phyloP scores from a whole-genome alignment of 2,329 filamentous ascomycete genomes.

The Cladophialophora yegresii region DNA sequence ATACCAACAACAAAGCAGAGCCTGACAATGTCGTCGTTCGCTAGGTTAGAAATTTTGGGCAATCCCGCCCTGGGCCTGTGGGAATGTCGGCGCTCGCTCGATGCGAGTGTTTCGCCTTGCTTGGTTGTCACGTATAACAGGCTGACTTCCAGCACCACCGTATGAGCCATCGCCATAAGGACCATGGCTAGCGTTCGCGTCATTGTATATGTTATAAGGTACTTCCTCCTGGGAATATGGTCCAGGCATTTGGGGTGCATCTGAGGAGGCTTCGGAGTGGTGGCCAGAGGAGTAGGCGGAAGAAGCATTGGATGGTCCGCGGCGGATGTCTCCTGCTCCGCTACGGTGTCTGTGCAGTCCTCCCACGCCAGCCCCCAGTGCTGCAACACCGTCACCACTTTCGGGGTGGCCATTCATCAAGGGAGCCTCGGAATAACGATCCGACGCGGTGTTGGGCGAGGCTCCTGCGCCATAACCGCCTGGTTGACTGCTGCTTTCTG shows the following conservation, averaged over 20 bases:
- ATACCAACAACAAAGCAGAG: neutral
- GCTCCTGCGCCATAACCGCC: conserved; percentile 55
- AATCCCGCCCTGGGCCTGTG: conserved; percentile 80
- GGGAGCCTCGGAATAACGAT: conserved; percentile 69
- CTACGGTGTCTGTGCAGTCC: conserved; percentile 29
- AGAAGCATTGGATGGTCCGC: conserved; percentile 91
- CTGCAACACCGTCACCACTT: conserved; percentile 47
- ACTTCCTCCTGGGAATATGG: conserved; percentile 58
- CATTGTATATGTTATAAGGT: conserved; percentile 55
- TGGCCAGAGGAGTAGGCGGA: conserved; percentile 78
- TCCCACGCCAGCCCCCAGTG: conserved; percentile 59
- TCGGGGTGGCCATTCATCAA: conserved; percentile 45
- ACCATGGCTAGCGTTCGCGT: conserved; percentile 47
- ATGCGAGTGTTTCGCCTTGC: conserved; percentile 92
- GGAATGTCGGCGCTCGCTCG: conserved; percentile 84
- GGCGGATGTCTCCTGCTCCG: conserved; percentile 69
- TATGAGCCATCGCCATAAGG: conserved; percentile 60
- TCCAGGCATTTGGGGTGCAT: conserved; percentile 50
- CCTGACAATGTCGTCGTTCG: neutral
- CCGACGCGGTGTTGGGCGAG: conserved; percentile 69
- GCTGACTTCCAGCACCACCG: conserved; percentile 58
- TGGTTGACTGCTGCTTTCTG: conserved; percentile 64
- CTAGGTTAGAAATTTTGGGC: conserved; percentile 81
- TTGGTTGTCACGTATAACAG: conserved; percentile 89
- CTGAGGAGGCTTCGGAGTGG: conserved; percentile 63